Conservation (phyloP, 1,284 basidiomycete genomes). For the Leccinum subrobustum region DNA sequence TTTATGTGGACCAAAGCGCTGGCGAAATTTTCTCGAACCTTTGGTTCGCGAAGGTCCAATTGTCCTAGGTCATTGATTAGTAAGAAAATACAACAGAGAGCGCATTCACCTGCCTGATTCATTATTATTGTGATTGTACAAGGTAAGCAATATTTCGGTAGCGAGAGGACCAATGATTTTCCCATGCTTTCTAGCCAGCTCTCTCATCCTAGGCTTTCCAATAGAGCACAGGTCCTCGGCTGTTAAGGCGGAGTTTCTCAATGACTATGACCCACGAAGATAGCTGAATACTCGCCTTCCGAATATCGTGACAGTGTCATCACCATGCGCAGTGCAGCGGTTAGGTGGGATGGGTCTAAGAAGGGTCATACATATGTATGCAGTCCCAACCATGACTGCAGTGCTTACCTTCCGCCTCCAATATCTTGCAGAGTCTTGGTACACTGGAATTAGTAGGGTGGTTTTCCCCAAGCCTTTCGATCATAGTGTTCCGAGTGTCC, state of each 20-base stretch:
- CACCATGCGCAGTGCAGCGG: conserved; percentile 20
- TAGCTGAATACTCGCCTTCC: conserved; percentile 7
- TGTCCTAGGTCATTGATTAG: conserved; percentile 3
- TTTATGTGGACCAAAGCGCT: conserved; percentile 10
- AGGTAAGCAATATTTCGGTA: conserved; percentile 17
- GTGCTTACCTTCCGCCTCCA: too few species aligned
- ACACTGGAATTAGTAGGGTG: neutral
- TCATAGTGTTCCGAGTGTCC: conserved; percentile 4
- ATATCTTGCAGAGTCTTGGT: too few species aligned
- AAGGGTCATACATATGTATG: neutral
- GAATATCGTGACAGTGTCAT: conserved; percentile 9
- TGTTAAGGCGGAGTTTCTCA: neutral
- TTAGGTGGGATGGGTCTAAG: conserved; percentile 11
- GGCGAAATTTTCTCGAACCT: conserved; percentile 20
- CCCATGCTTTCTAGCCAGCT: conserved; percentile 14
- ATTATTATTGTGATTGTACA: conserved; percentile 6
- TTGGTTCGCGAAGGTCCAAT: conserved; percentile 3
- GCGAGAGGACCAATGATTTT: conserved; percentile 21
- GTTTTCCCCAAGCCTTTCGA: conserved; percentile 12
- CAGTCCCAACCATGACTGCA: neutral
- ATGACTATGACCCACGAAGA: neutral
- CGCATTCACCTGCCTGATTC: neutral
- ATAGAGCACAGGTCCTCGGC: conserved; percentile 4
- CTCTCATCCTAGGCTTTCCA: conserved; percentile 11
- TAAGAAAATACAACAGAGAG: neutral